Conservation (phyloP, 164 flowering plant species). For the Stephania japonica region DNA sequence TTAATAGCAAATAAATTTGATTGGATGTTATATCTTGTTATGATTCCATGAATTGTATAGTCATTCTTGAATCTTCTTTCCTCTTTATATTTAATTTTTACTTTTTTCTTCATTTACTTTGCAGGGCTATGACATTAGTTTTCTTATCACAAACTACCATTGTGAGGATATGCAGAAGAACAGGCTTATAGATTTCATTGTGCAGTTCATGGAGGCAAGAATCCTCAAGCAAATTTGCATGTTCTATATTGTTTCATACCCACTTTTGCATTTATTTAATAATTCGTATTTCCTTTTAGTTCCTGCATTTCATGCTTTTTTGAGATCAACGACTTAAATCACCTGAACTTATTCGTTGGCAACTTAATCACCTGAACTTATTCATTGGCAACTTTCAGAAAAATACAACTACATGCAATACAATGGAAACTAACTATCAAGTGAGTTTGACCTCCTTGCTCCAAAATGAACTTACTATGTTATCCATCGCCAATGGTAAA, state of each 20-base stretch:
- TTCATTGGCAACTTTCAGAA: too few species aligned
- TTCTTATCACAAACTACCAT: slow-evolving; percentile 92
- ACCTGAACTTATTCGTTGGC: too few species aligned
- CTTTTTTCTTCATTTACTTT: slow-evolving; percentile 8
- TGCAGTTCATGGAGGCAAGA: slow-evolving; percentile 95
- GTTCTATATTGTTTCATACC: not conserved
- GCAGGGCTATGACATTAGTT: slow-evolving; percentile 98
- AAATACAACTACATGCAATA: too few species aligned
- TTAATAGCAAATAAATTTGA: not conserved
- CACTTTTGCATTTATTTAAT: not conserved
- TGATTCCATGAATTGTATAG: not conserved
- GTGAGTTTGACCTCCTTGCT: too few species aligned
- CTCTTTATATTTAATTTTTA: not conserved
- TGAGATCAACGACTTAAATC: too few species aligned
- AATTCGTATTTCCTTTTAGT: not conserved
- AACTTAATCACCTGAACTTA: too few species aligned
- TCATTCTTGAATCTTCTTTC: not conserved
- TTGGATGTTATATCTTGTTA: not conserved
- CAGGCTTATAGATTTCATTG: slow-evolving; percentile 91
- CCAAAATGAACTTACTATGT: too few species aligned
- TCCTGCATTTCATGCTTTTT: not conserved
- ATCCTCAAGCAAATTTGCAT: not conserved
- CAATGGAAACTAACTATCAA: too few species aligned
- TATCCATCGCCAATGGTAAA: too few species aligned
- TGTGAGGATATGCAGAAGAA: slow-evolving; percentile 98